Percentiles rank a stretch among this genome's conserved stretches.
Conservation (phyloP, 2,329 filamentous ascomycete genomes). For the Xylariaceae sp. region DNA sequence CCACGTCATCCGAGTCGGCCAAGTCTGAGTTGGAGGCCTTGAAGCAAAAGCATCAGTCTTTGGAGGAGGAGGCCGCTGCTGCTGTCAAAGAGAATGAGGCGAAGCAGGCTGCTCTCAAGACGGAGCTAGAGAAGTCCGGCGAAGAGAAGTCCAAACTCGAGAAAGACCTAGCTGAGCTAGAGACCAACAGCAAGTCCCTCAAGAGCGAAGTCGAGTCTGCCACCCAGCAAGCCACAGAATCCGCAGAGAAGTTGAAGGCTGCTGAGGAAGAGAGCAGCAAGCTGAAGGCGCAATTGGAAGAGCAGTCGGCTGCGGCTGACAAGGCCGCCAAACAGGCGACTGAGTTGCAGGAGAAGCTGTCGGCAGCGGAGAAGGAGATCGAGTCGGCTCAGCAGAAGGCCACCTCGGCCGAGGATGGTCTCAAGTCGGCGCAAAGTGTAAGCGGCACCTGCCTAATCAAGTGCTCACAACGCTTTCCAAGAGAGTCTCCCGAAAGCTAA, state of each 20-base stretch:
- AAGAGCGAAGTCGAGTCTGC: conserved; percentile 22
- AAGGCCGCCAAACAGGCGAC: background rate
- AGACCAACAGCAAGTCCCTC: conserved; percentile 21
- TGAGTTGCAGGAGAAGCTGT: conserved; percentile 14
- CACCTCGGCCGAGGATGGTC: conserved; percentile 34
- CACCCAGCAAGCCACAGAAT: conserved; percentile 5
- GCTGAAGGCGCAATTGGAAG: conserved; percentile 7
- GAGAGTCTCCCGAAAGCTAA: conserved; percentile 1
- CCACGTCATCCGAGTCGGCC: conserved; percentile 27
- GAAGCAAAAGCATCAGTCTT: conserved; percentile 27
- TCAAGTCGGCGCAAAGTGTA: conserved; percentile 33
- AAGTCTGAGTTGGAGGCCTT: conserved; percentile 26
- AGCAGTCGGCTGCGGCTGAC: conserved; percentile 3
- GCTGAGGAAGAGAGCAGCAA: conserved; percentile 22
- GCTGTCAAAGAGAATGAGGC: conserved; percentile 21
- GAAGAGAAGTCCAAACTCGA: conserved; percentile 21
- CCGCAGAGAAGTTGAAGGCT: conserved; percentile 21
- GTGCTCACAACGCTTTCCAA: background rate
- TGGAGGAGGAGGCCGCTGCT: conserved; percentile 16
- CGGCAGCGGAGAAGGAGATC: conserved; percentile 19
- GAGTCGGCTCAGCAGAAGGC: conserved; percentile 36
- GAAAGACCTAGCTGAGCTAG: conserved; percentile 26
- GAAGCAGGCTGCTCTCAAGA: conserved; percentile 17
- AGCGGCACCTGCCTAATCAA: conserved; percentile 3
- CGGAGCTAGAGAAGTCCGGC: conserved; percentile 17